phyloP scores from a whole-genome alignment of 768 basidiomycete species.

The Russula griseocarnosa region DNA sequence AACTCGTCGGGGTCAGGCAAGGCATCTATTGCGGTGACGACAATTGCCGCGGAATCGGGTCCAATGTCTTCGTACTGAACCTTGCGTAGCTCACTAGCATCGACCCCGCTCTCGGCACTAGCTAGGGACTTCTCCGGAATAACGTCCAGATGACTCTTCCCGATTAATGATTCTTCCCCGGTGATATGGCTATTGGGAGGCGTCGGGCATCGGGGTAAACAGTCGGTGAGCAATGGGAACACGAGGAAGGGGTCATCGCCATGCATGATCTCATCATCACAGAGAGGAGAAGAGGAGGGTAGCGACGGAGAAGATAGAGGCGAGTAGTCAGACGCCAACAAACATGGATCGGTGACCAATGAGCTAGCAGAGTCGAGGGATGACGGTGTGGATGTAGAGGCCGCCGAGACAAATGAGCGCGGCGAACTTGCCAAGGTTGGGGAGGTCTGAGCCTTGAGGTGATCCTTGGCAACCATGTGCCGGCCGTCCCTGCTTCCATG shows the following conservation, averaged over 20 bases:
- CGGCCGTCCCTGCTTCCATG: constrained; percentile 29
- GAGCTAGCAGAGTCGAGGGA: constrained; percentile 6
- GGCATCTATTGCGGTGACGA: neutral
- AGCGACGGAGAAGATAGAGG: constrained; percentile 2
- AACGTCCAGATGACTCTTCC: neutral
- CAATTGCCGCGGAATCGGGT: neutral
- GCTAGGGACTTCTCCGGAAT: neutral
- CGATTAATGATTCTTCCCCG: neutral
- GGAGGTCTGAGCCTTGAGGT: neutral
- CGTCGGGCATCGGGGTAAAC: neutral
- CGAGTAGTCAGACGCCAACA: neutral
- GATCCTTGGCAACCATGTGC: neutral
- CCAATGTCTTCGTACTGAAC: neutral
- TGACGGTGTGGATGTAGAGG: constrained; percentile 15
- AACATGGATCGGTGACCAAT: neutral
- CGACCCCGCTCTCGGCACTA: neutral
- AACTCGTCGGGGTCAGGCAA: constrained; percentile 4
- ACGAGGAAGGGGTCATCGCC: constrained; percentile 9
- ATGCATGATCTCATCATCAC: neutral
- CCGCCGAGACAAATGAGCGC: constrained; percentile 8
- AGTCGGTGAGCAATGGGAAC: constrained; percentile 12
- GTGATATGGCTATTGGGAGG: neutral
- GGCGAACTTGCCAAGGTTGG: constrained; percentile 3
- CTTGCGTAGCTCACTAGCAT: no score
- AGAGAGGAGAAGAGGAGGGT: neutral